Evolutionary conservation across 2,329 filamentous ascomycete genomes (phyloP), one percentile per base, ranked within the genome.

Genomic region (Diplodia intermedia): DNA sequence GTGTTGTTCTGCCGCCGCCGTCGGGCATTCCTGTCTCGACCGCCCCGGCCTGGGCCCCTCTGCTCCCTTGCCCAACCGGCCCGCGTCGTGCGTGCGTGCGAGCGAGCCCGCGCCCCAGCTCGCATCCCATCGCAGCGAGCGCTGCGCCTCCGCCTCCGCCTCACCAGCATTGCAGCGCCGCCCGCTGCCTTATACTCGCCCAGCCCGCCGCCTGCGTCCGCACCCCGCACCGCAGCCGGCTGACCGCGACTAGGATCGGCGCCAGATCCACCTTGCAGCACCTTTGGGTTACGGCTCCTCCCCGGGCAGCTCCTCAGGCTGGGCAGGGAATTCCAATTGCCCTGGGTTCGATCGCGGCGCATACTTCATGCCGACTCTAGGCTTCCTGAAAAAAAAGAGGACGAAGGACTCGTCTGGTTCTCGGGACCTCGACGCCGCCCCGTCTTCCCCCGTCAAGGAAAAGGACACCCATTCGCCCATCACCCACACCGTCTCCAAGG

Each of bases 371-470:
- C 95, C 94, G 89, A 92, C 88, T 81, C 88, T 97, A 85, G 93
- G 93, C 82, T 93, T 97, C 79, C 89, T 98, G 79, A 97, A 97
- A 88, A 98, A 97, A 88, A 97, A 97, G 88, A 90, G 93, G 88
- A 97, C 93, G 83, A 96, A 93, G 88, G 93, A 97, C 85, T 91
- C 89, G 75, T 80, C 82, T 74, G 81, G 80, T 79, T 79, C 80
- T 74, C 85, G 83, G 77, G 86, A 89, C 79, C 80, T 86, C 78
- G 88, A 89, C 78, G 85, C 43, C 43, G 43, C 88, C 79, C 89
- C 92, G 79, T 86, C 86, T 74, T 88, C 89, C 76, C 85, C 89
- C 76, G 85, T 85, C 72, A 90, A 86, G 77, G 86, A 90, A 73
- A 89, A 88, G 62, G 68, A 70, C 63, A 67, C 54, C 65, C 55